These are phyloP conservation scores for Plantago coronopus DNA, from an alignment of 305 asterid species.

Conservation along the genomic window DNA sequence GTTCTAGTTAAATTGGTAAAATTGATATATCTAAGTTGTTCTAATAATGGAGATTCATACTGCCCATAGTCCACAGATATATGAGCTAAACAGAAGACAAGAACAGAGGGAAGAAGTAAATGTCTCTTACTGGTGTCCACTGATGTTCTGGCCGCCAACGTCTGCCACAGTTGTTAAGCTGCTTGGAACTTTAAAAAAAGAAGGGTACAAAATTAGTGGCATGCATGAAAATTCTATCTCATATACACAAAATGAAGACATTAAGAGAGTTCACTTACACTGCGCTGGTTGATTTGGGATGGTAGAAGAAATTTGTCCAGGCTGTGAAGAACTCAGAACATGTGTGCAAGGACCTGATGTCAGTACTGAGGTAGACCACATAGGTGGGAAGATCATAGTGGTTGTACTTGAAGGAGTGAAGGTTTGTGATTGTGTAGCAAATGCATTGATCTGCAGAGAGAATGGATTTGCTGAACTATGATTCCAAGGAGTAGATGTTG, in stretches of 20 bases:
- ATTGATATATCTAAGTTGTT: too few species aligned
- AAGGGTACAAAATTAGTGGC: not conserved
- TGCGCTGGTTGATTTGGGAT: slow-evolving; percentile 2
- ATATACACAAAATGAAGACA: not conserved
- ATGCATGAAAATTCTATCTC: not conserved
- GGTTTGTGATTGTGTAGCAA: not conserved
- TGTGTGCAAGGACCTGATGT: not conserved
- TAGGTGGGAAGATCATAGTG: too few species aligned
- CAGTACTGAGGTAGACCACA: slow-evolving; percentile 8
- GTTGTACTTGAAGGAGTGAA: not conserved
- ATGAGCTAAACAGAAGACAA: too few species aligned
- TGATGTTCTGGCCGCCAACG: too few species aligned
- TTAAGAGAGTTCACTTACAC: slow-evolving; percentile 2
- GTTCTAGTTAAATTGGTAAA: too few species aligned
- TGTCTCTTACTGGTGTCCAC: too few species aligned
- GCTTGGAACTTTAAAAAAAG: too few species aligned
- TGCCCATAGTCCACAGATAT: too few species aligned
- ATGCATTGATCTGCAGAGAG: not conserved
- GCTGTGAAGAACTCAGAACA: not conserved
- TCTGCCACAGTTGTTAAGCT: too few species aligned
- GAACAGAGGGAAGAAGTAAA: too few species aligned
- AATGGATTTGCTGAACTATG: not conserved
- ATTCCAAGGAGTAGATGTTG: too few species aligned
- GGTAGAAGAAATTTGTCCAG: not conserved
- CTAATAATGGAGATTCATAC: too few species aligned